phyloP scores from a whole-genome alignment of 2,329 filamentous ascomycete species.

The Aspergillus sergii region DNA sequence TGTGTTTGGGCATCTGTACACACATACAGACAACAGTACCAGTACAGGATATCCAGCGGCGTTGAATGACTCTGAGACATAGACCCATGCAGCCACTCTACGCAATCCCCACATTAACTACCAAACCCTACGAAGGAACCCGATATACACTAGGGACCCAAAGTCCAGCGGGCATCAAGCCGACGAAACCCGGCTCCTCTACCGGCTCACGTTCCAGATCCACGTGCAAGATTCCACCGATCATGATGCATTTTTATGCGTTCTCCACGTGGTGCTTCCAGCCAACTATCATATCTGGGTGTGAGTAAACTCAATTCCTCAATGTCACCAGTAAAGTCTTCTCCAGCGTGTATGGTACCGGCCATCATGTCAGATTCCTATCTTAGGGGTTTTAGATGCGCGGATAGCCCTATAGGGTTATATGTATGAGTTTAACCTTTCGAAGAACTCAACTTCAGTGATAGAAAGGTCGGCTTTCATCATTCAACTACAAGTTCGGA shows the following conservation, averaged over 20 bases:
- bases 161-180: neutral
- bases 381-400: neutral
- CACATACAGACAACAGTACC: neutral
- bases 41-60: neutral
- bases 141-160: neutral
- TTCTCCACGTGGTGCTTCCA: neutral
- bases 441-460: neutral
- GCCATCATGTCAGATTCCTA: neutral
- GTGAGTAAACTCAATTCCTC: neutral
- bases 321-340: neutral
- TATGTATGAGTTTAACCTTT: neutral
- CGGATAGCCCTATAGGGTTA: neutral
- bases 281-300: neutral
- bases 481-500: neutral
- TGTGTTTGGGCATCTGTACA: neutral
- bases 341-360: neutral
- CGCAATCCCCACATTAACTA: neutral
- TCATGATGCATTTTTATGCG: neutral
- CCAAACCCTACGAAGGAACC: neutral
- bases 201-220: neutral
- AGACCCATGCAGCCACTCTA: neutral
- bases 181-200: neutral
- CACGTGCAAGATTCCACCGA: neutral
- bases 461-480: neutral
- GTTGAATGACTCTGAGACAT: neutral